Evolutionary conservation across 2,329 filamentous ascomycete species (phyloP), one percentile per base, ranked within the genome.

Genomic region (Aspergillus sp.): DNA sequence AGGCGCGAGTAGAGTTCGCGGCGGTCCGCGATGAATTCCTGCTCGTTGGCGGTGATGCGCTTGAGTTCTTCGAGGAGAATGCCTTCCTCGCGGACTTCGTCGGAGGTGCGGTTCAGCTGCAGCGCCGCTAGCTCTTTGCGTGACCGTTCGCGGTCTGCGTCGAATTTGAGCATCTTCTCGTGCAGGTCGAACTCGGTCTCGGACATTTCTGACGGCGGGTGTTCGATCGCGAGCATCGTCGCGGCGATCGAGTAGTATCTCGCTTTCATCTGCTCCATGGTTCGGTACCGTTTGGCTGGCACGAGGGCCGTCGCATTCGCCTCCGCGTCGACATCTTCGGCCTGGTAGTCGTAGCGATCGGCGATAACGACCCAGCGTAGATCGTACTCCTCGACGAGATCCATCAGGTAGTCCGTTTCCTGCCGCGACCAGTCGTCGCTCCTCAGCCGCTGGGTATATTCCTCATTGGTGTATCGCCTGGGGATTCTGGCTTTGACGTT

Each of bases 21-120:
- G 34, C 91, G 81, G 54, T 95, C 86, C 44, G 85, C 80, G 53
- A 93, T 85, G 52, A 96, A 81, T 36, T 78, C 79, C 45, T 91
- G 83, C 43, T 88, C 84, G 39, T 86, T 79, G 41, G 83, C 80
- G 51, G 93, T 75, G 44, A 98, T 96, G 37, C 91, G 81, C 52
- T 93, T 86, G 34, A 98, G 75, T 55, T 98, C 91, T 37, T 89
- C 73, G 12, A 98, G 72, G 2, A 98, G 66, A 20, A 85, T 81
- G 48, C 93, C 83, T 61, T 98, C 91, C 57, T 98, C 91, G 41
- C 84, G 79, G 15, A 89, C 83, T 60, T 98, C 89, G 42, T 94
- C 86, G 41, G 79, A 80, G 6, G 80, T 82, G 25, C 91, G 76
- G 29, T 79, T 76, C 43, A 96, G 72, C 29, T 88, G 76, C 30